Evolutionary conservation across 1,139 yeast species (phyloP).

Genomic region (Lodderomyces parapsilosis): DNA sequence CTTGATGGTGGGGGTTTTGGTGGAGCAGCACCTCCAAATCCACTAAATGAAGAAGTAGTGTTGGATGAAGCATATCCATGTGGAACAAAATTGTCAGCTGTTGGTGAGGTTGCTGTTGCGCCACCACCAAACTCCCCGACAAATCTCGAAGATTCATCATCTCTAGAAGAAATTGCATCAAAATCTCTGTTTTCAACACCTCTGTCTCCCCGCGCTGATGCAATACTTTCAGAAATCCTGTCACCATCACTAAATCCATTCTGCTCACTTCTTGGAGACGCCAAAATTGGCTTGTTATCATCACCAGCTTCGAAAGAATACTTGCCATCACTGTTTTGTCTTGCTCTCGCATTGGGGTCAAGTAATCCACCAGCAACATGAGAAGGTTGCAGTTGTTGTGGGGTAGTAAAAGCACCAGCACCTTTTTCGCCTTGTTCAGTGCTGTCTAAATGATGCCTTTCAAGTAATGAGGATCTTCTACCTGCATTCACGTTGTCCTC

Average conservation of each 20-base stretch:
- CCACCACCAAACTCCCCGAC: neutral
- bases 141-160: neutral
- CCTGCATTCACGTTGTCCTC: constrained; percentile 21
- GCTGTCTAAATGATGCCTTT: constrained; percentile 29
- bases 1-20: constrained; percentile 64
- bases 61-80: neutral
- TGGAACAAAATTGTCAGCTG: neutral
- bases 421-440: neutral
- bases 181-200: neutral
- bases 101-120: neutral
- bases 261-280: constrained; percentile 25
- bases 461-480: constrained; percentile 30
- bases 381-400: neutral
- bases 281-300: constrained; percentile 30
- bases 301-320: constrained; percentile 48
- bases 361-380: constrained; percentile 5
- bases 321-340: constrained; percentile 26
- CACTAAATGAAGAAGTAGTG: neutral
- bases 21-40: constrained; percentile 4
- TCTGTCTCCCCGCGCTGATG: neutral
- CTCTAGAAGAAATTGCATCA: neutral
- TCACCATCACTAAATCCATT: constrained; percentile 13
- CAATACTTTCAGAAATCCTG: constrained; percentile 1
- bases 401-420: neutral
- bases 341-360: constrained; percentile 14